phyloP scores from a whole-genome alignment of 441 rosid species.

The Daphne laureola region DNA sequence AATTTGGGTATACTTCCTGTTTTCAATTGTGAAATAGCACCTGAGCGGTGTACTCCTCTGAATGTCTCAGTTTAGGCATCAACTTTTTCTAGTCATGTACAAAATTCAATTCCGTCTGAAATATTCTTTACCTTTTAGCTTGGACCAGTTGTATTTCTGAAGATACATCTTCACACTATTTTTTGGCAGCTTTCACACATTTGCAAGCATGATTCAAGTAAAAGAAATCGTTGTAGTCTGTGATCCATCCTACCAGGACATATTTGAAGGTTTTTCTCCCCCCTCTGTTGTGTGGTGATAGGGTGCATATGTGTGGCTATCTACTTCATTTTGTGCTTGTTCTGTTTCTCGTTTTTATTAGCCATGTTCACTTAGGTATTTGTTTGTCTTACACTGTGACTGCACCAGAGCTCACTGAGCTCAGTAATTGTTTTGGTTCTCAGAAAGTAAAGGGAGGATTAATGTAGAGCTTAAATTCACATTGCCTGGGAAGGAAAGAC shows the following conservation, averaged over 20 bases:
- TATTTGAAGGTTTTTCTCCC: slow-evolving; percentile 64
- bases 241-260: slow-evolving; percentile 79
- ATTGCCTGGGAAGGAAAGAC: slow-evolving; percentile 93
- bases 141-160: not conserved
- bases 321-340: not conserved
- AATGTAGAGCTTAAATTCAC: slow-evolving; percentile 62
- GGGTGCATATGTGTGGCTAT: not conserved
- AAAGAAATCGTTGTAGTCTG: slow-evolving; percentile 91
- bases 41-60: too few species aligned
- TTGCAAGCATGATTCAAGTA: slow-evolving; percentile 66
- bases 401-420: slow-evolving; percentile 3
- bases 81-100: too few species aligned
- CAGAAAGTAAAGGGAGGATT: slow-evolving; percentile 51
- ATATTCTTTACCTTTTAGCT: not conserved
- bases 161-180: slow-evolving; percentile 5
- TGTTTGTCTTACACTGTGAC: slow-evolving; percentile 3
- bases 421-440: slow-evolving; percentile 10
- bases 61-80: too few species aligned
- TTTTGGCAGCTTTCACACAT: slow-evolving; percentile 63
- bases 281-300: slow-evolving; percentile 9
- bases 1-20: too few species aligned
- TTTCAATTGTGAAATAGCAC: too few species aligned
- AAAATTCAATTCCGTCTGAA: not conserved
- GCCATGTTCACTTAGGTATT: slow-evolving; percentile 2
- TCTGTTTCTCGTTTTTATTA: too few species aligned